Evolutionary conservation across 2,329 filamentous ascomycete species (phyloP).

Genomic region (Boeremia exigua): DNA sequence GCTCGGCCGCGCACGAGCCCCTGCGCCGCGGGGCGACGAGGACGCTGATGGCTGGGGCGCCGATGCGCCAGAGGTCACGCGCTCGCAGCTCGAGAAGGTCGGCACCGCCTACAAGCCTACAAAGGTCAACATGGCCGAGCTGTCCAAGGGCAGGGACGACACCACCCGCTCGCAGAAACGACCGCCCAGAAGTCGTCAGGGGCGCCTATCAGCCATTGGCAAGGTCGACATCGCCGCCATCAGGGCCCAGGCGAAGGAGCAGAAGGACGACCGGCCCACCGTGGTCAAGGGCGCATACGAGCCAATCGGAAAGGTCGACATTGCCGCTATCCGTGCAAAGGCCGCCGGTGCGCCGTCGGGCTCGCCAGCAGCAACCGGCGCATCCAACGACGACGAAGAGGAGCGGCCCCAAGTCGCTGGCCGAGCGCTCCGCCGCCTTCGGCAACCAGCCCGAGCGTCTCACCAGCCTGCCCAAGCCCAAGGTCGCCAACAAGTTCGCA

Average conservation of each 20-base stretch:
- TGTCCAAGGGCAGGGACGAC: constrained; percentile 75
- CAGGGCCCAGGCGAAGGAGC: constrained; percentile 72
- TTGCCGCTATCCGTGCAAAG: constrained; percentile 87
- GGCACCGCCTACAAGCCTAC: constrained; percentile 92
- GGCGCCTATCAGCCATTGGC: constrained; percentile 90
- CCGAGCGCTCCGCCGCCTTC: constrained; percentile 81
- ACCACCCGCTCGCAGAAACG: constrained; percentile 64
- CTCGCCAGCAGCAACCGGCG: constrained; percentile 55
- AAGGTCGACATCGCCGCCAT: constrained; percentile 98
- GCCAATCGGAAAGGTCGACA: constrained; percentile 95
- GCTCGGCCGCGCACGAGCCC: constrained; percentile 67
- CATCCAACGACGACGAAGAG: constrained; percentile 54
- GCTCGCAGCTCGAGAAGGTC: constrained; percentile 90
- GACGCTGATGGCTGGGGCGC: constrained; percentile 93
- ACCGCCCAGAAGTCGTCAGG: constrained; percentile 70
- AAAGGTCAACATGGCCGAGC: constrained; percentile 89
- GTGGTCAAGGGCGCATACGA: constrained; percentile 93
- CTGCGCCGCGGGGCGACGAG: constrained; percentile 61
- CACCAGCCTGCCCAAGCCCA: constrained; percentile 89
- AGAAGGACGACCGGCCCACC: constrained; percentile 76
- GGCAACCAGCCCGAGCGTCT: constrained; percentile 74
- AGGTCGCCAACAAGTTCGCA: constrained; percentile 88
- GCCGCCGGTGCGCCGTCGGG: no score
- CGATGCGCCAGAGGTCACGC: constrained; percentile 89
- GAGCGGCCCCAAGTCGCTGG: constrained; percentile 64